Evolutionary conservation across 2,329 filamentous ascomycete genomes (phyloP).

Genomic region (Xylaria polymorpha): DNA sequence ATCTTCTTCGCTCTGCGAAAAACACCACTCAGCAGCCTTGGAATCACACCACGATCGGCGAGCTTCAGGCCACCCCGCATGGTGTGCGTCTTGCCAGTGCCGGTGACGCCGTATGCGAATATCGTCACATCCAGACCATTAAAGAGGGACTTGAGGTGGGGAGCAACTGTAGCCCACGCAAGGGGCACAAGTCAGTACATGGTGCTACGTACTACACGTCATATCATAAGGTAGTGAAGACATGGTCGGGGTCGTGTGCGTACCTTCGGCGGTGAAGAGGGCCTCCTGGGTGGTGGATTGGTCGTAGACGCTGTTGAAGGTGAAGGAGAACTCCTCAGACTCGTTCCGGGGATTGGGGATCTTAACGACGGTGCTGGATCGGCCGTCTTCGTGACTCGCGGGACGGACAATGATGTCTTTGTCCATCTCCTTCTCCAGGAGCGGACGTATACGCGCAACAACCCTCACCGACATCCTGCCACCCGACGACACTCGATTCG

Average conservation of each 20-base stretch:
- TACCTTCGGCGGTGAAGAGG: conserved; percentile 90
- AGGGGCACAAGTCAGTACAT: conserved; percentile 9
- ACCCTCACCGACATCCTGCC: conserved; percentile 77
- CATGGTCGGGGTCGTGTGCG: conserved; percentile 35
- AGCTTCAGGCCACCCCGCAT: conserved; percentile 92
- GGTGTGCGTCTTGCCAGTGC: conserved; percentile 94
- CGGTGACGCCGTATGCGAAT: conserved; percentile 93
- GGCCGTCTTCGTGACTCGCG: conserved; percentile 70
- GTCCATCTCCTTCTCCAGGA: conserved; percentile 86
- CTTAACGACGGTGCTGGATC: conserved; percentile 76
- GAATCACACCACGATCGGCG: conserved; percentile 88
- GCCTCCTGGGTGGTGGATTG: conserved; percentile 83
- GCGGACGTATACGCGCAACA: conserved; percentile 88
- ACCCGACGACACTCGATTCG: conserved; percentile 25
- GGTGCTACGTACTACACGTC: neutral
- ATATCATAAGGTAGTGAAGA: conserved; percentile 4
- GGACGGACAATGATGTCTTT: conserved; percentile 86
- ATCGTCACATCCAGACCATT: conserved; percentile 88
- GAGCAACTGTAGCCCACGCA: conserved; percentile 71
- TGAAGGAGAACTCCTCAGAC: conserved; percentile 89
- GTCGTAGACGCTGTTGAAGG: conserved; percentile 94
- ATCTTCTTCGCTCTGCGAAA: conserved; percentile 89
- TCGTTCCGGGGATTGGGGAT: conserved; percentile 96
- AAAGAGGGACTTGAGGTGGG: conserved; percentile 92
- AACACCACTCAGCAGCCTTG: conserved; percentile 83